Conservation (phyloP, 495 filamentous ascomycete species). For the Talaromyces adpressus region DNA sequence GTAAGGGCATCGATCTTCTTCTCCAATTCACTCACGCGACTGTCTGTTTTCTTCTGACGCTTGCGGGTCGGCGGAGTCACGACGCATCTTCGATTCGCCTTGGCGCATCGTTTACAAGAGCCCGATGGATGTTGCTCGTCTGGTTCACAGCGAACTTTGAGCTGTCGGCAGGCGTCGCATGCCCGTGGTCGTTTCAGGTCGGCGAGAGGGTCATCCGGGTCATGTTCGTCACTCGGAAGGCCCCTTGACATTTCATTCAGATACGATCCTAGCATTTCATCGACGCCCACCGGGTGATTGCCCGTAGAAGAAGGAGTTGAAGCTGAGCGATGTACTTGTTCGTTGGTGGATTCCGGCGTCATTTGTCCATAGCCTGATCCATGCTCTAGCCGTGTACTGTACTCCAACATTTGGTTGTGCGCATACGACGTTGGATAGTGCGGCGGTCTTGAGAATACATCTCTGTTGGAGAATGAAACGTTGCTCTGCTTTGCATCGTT, state of each 20-base stretch:
- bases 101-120: constrained; percentile 81
- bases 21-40: constrained; percentile 85
- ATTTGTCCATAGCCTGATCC: background rate
- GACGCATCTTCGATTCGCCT: constrained; percentile 71
- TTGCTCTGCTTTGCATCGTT: constrained; percentile 3
- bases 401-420: background rate
- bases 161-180: constrained; percentile 81
- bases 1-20: constrained; percentile 89
- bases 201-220: constrained; percentile 31
- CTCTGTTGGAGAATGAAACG: background rate
- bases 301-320: constrained; percentile 4
- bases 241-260: constrained; percentile 8
- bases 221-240: constrained; percentile 1
- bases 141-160: constrained; percentile 88
- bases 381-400: background rate
- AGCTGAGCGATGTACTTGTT: background rate
- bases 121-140: constrained; percentile 36
- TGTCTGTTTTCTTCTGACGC: constrained; percentile 90
- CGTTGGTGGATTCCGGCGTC: background rate
- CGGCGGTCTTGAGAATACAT: background rate
- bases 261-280: background rate
- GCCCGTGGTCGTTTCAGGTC: constrained; percentile 78
- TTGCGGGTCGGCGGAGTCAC: constrained; percentile 80
- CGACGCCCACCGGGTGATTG: background rate
- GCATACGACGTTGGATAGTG: background rate